Evolutionary conservation across 306 rosid genomes (phyloP).

Genomic region (Pachyrhizus erosus): DNA sequence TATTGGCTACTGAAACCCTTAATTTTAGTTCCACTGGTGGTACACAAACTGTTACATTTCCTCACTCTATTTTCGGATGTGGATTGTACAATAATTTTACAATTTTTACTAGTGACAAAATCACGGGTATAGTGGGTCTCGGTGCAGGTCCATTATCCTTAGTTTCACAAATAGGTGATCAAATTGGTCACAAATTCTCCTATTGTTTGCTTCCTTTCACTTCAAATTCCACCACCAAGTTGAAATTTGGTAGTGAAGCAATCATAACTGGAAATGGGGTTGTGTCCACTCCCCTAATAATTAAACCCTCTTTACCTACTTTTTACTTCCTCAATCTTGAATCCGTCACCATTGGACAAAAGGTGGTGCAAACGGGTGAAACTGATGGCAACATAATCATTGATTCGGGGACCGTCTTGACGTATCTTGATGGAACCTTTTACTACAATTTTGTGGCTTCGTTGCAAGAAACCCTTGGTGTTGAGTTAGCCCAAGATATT

Average conservation of each 20-base stretch:
- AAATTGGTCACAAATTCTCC: constrained; percentile 39
- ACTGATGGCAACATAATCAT: constrained; percentile 33
- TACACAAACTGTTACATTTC: not conserved
- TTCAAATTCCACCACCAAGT: constrained; percentile 17
- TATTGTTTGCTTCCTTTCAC: constrained; percentile 33
- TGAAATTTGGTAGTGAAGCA: constrained; percentile 37
- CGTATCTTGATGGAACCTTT: not conserved
- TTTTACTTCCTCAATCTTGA: constrained; percentile 38
- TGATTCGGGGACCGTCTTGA: constrained; percentile 38
- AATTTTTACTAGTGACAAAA: accelerated
- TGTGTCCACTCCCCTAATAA: constrained; percentile 25
- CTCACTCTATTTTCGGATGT: constrained; percentile 28
- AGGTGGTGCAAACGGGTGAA: not conserved
- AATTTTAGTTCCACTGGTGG: not conserved
- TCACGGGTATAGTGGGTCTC: constrained; percentile 40
- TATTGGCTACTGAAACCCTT: constrained; percentile 10
- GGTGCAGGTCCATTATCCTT: constrained; percentile 39
- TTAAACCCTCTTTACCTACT: not conserved
- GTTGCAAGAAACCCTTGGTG: not conserved
- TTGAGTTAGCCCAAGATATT: not conserved
- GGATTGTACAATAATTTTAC: not conserved
- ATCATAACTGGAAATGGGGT: not conserved
- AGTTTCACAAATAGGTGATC: constrained; percentile 40
- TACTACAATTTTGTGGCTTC: not conserved
- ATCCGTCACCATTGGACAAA: constrained; percentile 14